These are phyloP conservation scores for Karstenula rhodostoma DNA, from an alignment of 2,329 filamentous ascomycete genomes.

Conservation along the genomic window DNA sequence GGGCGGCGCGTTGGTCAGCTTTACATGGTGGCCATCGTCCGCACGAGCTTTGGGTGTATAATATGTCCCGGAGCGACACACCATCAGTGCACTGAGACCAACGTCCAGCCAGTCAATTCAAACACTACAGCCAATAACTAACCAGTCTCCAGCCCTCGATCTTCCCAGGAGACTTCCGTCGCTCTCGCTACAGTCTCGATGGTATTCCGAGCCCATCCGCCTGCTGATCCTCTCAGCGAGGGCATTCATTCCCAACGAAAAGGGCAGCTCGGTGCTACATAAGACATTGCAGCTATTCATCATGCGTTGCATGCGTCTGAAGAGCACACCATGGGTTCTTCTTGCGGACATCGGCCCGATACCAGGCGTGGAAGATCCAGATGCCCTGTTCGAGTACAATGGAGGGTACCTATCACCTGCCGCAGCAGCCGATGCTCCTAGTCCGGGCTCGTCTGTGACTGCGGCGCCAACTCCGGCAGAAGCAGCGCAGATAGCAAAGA, in stretches of 20 bases:
- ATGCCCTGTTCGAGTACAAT: slow-evolving; percentile 47
- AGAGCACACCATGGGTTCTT: slow-evolving; percentile 67
- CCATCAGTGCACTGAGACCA: background rate
- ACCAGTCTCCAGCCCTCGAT: slow-evolving; percentile 58
- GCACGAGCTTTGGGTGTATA: background rate
- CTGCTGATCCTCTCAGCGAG: slow-evolving; percentile 62
- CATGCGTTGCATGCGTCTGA: slow-evolving; percentile 64
- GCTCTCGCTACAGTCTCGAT: slow-evolving; percentile 64
- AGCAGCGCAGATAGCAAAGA: slow-evolving; percentile 58
- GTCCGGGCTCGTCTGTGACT: slow-evolving; percentile 31
- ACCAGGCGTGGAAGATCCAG: slow-evolving; percentile 55
- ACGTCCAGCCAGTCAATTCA: background rate
- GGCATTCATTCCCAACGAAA: slow-evolving; percentile 65
- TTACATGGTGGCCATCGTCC: background rate
- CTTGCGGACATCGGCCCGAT: slow-evolving; percentile 66
- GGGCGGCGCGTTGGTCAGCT: no score
- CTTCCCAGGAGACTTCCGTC: slow-evolving; percentile 67
- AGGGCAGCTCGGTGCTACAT: slow-evolving; percentile 66
- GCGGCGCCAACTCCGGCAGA: slow-evolving; percentile 72
- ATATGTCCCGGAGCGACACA: background rate
- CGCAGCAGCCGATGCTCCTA: slow-evolving; percentile 51
- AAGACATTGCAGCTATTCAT: slow-evolving; percentile 67
- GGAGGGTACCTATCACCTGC: slow-evolving; percentile 52
- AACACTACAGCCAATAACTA: background rate
- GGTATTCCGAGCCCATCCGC: slow-evolving; percentile 70